These are phyloP conservation scores for Gymnopilus junonius DNA, from an alignment of 768 basidiomycete genomes.

Conservation along the genomic window DNA sequence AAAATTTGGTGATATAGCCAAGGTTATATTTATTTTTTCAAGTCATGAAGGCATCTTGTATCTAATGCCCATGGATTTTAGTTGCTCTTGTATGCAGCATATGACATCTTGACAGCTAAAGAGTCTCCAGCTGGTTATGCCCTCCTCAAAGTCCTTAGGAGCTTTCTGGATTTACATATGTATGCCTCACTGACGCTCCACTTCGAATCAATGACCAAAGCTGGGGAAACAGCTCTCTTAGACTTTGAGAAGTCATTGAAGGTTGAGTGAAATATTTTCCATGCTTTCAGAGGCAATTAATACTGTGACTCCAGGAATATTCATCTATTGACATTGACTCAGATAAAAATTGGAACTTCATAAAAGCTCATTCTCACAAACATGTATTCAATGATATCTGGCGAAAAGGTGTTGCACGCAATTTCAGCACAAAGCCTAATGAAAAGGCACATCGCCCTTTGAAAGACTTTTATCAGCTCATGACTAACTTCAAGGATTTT, in stretches of 20 bases:
- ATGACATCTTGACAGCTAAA: background rate
- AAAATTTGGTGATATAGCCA: conserved; percentile 21
- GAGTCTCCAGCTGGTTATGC: background rate
- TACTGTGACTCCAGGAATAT: conserved; percentile 4
- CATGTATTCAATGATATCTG: conserved; percentile 35
- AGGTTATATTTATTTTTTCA: conserved; percentile 12
- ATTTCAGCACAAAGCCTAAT: conserved; percentile 36
- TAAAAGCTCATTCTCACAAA: conserved; percentile 34
- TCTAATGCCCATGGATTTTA: background rate
- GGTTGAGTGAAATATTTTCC: conserved; percentile 21
- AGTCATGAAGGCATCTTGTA: too few species aligned
- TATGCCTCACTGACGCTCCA: conserved; percentile 15
- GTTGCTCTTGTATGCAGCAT: background rate
- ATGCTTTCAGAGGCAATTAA: background rate
- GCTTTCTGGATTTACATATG: conserved; percentile 20
- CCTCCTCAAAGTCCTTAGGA: conserved; percentile 9
- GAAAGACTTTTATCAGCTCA: conserved; percentile 28
- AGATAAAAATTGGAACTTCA: conserved; percentile 38
- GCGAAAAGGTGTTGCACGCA: conserved; percentile 30
- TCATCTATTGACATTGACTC: conserved; percentile 2
- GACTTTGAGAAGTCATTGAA: conserved; percentile 18
- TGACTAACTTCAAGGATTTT: conserved; percentile 38
- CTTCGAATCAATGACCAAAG: conserved; percentile 5
- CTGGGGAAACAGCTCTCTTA: background rate
- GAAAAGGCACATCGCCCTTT: conserved; percentile 38